Base-by-base conservation (phyloP, 2,329 filamentous ascomycete species). In the Penicillium italicum region DNA sequence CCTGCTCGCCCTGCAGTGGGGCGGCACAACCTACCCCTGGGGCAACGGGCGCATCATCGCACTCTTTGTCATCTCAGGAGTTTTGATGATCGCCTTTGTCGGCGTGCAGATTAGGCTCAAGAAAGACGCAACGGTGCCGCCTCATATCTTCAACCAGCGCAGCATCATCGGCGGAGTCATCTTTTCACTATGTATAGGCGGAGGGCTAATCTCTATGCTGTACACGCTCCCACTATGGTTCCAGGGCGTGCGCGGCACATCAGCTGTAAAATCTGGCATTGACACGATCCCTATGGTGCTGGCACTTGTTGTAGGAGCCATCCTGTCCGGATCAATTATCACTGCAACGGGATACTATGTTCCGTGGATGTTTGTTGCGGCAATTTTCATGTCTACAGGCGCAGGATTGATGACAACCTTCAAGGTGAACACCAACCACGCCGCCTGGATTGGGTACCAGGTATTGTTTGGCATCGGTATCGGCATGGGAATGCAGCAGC, bases 91-190 rank as follows among this genome's bases (percentile, higher is more conserved):
- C 37, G 57, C 79, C 28, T 86, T 86, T 33, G 6, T 56, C 14
- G 26, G 57, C 60, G 79, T 37, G 74, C 66, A 48, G 69, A 82
- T 49, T 74, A 79, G 74, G 66, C 73, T 78, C 59, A 74, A 76
- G 16, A 79, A 82, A 26, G 72, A 72, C 42, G 81, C 76, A 4
- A 80, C 78, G 4, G 66, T 83, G 16, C 81, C 80, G 14, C 78
- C 78, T 36, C 70, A 76, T 8, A 73, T 84, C 40, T 74, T 82
- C 59, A 76, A 70, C 47, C 74, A 80, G 61, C 74, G 80, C 16
- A 75, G 69, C 33, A 69, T 77, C 33, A 61, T 70, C 2, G 55
- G 66, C 24, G 66, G 69, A 16, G 53, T 63, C 1, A 66, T 66
- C 49, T 76, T 70, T 60, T 62, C 66, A 4, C 67, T 72, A 36